phyloP scores from a whole-genome alignment of 228 moss, liverwort and hornwort species.

The Sphagnum fallax region DNA sequence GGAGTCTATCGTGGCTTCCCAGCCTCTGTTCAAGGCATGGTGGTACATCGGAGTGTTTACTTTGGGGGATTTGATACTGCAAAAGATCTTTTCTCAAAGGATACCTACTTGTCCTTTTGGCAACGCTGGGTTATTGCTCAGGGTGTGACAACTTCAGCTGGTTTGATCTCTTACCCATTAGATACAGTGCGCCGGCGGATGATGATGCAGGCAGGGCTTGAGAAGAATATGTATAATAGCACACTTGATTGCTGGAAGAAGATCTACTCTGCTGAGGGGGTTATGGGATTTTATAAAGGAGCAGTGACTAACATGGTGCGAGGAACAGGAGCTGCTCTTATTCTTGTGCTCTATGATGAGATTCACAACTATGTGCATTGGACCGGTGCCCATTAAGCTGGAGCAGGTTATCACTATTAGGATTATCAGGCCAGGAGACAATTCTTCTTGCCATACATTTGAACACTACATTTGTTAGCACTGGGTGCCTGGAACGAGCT shows the following conservation, averaged over 20 bases:
- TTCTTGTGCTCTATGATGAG: conserved; percentile 92
- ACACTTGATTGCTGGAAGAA: conserved; percentile 89
- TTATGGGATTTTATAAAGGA: conserved; percentile 77
- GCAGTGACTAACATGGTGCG: conserved; percentile 91
- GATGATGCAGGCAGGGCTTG: conserved; percentile 98
- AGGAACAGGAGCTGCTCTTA: conserved; percentile 91
- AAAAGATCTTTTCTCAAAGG: conserved; percentile 65
- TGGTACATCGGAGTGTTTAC: conserved; percentile 90
- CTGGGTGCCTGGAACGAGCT: no score
- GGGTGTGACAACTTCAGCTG: conserved; percentile 76
- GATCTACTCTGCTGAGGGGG: conserved; percentile 68
- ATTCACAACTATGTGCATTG: conserved; percentile 80
- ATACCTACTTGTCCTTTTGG: conserved; percentile 70
- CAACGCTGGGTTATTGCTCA: conserved; percentile 87
- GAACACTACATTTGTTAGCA: no score
- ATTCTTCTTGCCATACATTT: no score
- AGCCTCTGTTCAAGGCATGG: conserved; percentile 93
- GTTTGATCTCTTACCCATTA: conserved; percentile 83
- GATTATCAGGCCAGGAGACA: no score
- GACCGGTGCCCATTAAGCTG: conserved; percentile 37
- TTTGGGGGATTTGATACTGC: conserved; percentile 98
- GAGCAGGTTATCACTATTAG: conserved; percentile 12
- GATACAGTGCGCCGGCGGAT: conserved; percentile 87
- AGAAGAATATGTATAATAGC: conserved; percentile 69
- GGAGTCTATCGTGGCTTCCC: conserved; percentile 95